Base-by-base conservation (phyloP, 208 protist species). In the Lotmaria passim region DNA sequence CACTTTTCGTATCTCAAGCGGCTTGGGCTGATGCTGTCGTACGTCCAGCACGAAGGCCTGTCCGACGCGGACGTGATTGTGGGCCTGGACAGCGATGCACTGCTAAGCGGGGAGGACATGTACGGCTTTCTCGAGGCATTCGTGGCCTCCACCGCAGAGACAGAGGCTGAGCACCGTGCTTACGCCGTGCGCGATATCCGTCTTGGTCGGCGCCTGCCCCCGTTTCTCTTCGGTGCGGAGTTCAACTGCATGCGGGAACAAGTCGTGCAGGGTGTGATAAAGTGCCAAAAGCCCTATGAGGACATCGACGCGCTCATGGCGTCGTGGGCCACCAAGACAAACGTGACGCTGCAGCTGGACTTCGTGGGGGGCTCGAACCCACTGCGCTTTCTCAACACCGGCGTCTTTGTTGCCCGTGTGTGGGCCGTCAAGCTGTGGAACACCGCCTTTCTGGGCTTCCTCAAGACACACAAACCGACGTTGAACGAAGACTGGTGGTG, bases 21-120 rank as follows among this genome's bases (percentile, higher is more conserved):
- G 1, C 15, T 65, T 8, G 44, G 59, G 11, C 11, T 53, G 30
- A 65, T 65, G 26, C 59, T 65, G 17, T 65, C 59, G 0, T 65
- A 53, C 31, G 59, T 23, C 7, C 7, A 65, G 59, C 59, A 26
- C 17, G 59, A 65, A 23, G 23, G 44, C n/a, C 31, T 65, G 59
- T 23, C 59, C 17, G 59, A 65, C 24, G 59, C 59, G 10, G 59
- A 65, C 21, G n/a, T 65, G 26, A 28, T 65, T 19, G 59, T 65
- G 6, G 59, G 59, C n/a, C 26, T 65, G 59, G 59, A 65, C 44
- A 65, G 59, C 59, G 59, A 65, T 30, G 59, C 59, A 1, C 59
- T 65, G 5, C 30, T 65, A 8, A 47, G 36, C 17, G 59, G 59
- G n/a, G 59, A 53, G 59, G 59, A 65, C 44, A 8, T 41, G 30